A percentile compares a stretch with the other conserved stretches of the same genome.
Conservation (phyloP, 345 rosid species). For the Syzygium aqueum region DNA sequence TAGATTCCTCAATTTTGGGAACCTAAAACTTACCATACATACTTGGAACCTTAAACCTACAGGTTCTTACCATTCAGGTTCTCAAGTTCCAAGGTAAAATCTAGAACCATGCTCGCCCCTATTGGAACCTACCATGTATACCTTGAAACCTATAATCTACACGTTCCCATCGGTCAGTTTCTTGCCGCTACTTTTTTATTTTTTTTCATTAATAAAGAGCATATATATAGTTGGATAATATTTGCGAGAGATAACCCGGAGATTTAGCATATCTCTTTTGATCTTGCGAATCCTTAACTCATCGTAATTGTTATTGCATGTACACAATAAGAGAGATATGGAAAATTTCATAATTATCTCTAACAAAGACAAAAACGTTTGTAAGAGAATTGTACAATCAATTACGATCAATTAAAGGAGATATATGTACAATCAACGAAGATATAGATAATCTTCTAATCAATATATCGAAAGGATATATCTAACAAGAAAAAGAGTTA, state of each 20-base stretch:
- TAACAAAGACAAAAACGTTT: background rate
- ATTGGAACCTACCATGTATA: too few relatives aligned
- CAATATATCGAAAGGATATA: background rate
- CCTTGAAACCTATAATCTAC: too few relatives aligned
- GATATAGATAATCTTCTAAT: background rate
- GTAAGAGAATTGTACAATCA: background rate
- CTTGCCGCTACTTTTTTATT: background rate
- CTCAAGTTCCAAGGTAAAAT: too few relatives aligned
- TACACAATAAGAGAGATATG: too few relatives aligned
- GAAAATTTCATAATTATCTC: background rate
- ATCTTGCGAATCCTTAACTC: background rate
- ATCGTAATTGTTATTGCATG: background rate
- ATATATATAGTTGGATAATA: background rate
- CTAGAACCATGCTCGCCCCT: too few relatives aligned
- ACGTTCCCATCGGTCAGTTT: too few relatives aligned
- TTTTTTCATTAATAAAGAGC: background rate
- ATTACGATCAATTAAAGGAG: background rate
- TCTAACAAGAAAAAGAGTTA: background rate
- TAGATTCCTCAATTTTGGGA: too few relatives aligned
- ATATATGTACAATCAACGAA: background rate
- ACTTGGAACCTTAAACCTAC: too few relatives aligned
- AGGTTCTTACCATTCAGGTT: too few relatives aligned
- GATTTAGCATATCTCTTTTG: background rate
- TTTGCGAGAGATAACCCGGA: background rate
- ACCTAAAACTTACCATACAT: too few relatives aligned